Percentiles rank a stretch among this genome's conserved stretches.
Conservation (phyloP, 2,329 filamentous ascomycete genomes). For the Xylariaceae sp. region DNA sequence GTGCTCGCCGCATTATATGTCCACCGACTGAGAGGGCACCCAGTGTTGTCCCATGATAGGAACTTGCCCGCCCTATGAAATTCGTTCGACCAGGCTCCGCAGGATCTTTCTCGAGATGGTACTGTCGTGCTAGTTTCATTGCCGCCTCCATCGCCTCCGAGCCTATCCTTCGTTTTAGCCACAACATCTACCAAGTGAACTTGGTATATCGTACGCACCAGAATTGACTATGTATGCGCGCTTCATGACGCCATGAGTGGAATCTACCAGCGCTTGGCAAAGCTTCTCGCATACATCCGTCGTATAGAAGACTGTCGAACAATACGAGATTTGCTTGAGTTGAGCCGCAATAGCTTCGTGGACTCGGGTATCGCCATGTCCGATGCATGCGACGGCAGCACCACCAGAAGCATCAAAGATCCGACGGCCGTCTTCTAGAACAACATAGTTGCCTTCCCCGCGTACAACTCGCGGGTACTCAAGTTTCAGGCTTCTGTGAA, state of each 20-base stretch:
- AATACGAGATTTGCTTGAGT: slow-evolving; percentile 39
- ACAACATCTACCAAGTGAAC: neutral
- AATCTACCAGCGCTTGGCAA: slow-evolving; percentile 29
- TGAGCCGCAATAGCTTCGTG: slow-evolving; percentile 38
- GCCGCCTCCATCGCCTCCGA: slow-evolving; percentile 62
- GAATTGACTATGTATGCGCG: slow-evolving; percentile 35
- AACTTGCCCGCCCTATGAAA: slow-evolving; percentile 63
- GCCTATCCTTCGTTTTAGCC: slow-evolving; percentile 33
- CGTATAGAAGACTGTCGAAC: slow-evolving; percentile 34
- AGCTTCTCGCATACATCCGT: slow-evolving; percentile 23
- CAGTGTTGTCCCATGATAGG: slow-evolving; percentile 68
- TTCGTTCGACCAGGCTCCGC: slow-evolving; percentile 51
- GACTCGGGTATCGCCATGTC: slow-evolving; percentile 40
- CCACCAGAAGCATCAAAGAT: slow-evolving; percentile 44
- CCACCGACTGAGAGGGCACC: slow-evolving; percentile 62
- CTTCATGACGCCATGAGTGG: slow-evolving; percentile 33
- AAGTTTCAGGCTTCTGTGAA: slow-evolving; percentile 36
- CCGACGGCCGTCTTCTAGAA: slow-evolving; percentile 37
- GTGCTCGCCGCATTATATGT: slow-evolving; percentile 52
- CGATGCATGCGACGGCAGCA: slow-evolving; percentile 43
- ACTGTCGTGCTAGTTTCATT: slow-evolving; percentile 57
- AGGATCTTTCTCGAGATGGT: slow-evolving; percentile 48
- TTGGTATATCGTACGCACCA: slow-evolving; percentile 24
- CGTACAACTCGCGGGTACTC: slow-evolving; percentile 32
- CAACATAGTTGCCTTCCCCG: slow-evolving; percentile 37